Evolutionary conservation across 768 basidiomycete genomes (phyloP), one percentile per base, ranked within the genome.

Genomic region (Xanthoconium purpureum): DNA sequence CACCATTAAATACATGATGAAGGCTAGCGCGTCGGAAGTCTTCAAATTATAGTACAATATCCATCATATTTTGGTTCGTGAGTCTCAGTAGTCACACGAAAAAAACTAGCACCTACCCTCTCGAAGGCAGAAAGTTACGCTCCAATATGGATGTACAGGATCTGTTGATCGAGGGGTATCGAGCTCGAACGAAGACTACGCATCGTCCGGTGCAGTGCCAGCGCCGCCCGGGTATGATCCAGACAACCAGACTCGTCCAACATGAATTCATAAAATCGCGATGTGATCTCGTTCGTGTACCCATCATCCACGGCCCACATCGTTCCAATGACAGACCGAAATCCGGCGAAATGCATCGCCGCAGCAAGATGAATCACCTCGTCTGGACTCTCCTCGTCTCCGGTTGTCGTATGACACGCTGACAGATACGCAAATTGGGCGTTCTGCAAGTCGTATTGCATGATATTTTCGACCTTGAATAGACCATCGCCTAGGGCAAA

Each of bases 351-450:
- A n/a, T n/a, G n/a, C n/a, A n/a, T n/a, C n/a, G n/a, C n/a, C n/a
- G n/a, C n/a, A n/a, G n/a, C n/a, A n/a, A n/a, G n/a, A n/a, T n/a
- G n/a, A n/a, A n/a, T n/a, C n/a, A n/a, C n/a, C n/a, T n/a, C n/a
- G n/a, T n/a, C n/a, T n/a, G n/a, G n/a, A n/a, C n/a, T n/a, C n/a
- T n/a, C n/a, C n/a, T n/a, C n/a, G n/a, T n/a, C n/a, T n/a, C n/a
- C n/a, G n/a, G n/a, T n/a, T 0, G 36, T n/a, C 15, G 50, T 44
- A 29, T 47, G 39, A 5, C 45, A 50, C 10, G 45, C 46, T 28
- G 55, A 56, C 9, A 59, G 36, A 18, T 56, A 56, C 13, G 46
- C 40, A 35, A 59, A 56, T 7, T 29, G 5, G 6, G 50, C 29
- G 3, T 52, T 14, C 35, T 37, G 17, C 15, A 46, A 40, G 6